Evolutionary conservation across 2,329 filamentous ascomycete species (phyloP).

Genomic region (Apiospora saccharicola): DNA sequence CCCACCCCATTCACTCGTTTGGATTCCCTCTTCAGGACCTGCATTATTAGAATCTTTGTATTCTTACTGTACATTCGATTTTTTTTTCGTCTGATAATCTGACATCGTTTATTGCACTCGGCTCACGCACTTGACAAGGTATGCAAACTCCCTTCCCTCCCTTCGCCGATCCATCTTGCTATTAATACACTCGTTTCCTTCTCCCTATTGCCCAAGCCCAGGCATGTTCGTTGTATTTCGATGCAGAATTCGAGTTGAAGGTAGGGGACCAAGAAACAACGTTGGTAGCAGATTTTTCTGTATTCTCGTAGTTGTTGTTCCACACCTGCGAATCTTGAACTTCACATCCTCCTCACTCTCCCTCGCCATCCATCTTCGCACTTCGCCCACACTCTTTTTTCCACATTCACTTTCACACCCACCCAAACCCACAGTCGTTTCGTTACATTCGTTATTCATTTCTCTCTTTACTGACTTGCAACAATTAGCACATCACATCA

Average conservation of each 20-base stretch:
- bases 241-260: background rate
- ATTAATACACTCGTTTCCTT: background rate
- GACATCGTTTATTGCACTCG: background rate
- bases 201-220: background rate
- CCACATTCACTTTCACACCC: background rate
- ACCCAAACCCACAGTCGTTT: background rate
- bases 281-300: background rate
- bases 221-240: background rate
- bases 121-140: background rate
- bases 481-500: background rate
- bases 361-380: background rate
- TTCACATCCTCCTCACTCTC: background rate
- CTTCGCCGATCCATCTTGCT: background rate
- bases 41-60: background rate
- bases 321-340: background rate
- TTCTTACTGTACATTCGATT: background rate
- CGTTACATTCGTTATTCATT: background rate
- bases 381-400: background rate
- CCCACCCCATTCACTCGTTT: slow-evolving; percentile 20
- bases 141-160: background rate
- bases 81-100: background rate
- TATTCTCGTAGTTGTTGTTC: background rate
- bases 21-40: background rate
- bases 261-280: background rate
- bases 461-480: background rate